phyloP scores from a whole-genome alignment of 176 grass and related monocot genomes.

The Areca catechu region DNA sequence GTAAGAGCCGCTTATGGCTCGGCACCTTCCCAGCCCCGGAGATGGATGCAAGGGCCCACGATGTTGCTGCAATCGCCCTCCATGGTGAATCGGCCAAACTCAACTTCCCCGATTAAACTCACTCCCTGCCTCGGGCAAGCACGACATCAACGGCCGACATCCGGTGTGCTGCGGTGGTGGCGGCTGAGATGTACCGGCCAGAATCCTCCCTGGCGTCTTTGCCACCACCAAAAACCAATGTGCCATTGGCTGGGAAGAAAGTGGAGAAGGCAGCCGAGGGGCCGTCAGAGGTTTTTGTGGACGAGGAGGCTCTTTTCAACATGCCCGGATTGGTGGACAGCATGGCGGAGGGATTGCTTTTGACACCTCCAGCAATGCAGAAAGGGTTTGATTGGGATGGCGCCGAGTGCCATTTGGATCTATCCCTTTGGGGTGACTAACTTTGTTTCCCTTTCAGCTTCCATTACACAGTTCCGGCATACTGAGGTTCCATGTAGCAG shows the following conservation, averaged over 20 bases:
- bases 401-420: not conserved
- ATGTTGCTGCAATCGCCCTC: constrained; percentile 30
- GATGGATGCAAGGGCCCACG: constrained; percentile 25
- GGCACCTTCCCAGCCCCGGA: constrained; percentile 27
- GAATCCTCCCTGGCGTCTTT: not conserved
- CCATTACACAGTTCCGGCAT: too few species aligned
- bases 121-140: constrained; percentile 6
- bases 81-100: constrained; percentile 7
- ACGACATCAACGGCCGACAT: constrained; percentile 16
- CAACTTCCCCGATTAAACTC: constrained; percentile 31
- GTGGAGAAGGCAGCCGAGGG: not conserved
- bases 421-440: too few species aligned
- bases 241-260: too few species aligned
- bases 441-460: too few species aligned
- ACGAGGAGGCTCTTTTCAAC: constrained; percentile 14
- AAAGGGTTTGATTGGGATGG: not conserved
- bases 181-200: constrained; percentile 18
- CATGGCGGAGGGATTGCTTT: constrained; percentile 8
- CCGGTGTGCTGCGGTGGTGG: constrained; percentile 16
- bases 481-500: too few species aligned
- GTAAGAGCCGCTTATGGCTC: constrained; percentile 23
- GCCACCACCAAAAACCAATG: not conserved
- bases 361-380: constrained; percentile 3
- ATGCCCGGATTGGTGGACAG: constrained; percentile 4
- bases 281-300: not conserved